These are phyloP conservation scores for Teratosphaeria zuluensis DNA, from an alignment of 2,329 filamentous ascomycete genomes.

Conservation along the genomic window DNA sequence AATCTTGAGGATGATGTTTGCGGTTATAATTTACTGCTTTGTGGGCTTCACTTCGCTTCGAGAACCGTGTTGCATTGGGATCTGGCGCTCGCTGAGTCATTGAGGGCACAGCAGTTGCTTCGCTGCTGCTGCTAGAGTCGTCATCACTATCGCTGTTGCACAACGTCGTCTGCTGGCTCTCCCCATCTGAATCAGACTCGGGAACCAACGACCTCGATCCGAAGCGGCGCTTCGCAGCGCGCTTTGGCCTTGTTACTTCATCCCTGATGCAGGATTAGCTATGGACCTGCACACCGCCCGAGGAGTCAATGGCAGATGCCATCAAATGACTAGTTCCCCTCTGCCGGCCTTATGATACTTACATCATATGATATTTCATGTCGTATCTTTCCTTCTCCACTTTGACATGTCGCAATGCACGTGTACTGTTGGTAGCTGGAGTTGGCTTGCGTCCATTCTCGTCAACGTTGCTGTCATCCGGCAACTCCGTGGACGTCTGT, in stretches of 20 bases:
- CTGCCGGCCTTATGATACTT: too few relatives aligned
- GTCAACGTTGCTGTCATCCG: not conserved
- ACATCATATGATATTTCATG: conserved; percentile 18
- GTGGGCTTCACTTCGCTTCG: conserved; percentile 9
- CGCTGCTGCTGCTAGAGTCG: not conserved
- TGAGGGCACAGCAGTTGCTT: not conserved
- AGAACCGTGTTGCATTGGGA: conserved; percentile 12
- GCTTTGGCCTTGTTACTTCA: conserved; percentile 11
- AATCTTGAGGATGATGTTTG: conserved; percentile 17
- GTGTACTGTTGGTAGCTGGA: not conserved
- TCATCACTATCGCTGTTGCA: not conserved
- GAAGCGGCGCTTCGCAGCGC: not conserved
- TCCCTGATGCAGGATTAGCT: conserved; percentile 6
- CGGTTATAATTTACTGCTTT: conserved; percentile 14
- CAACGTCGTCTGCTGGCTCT: not conserved
- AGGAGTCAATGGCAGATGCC: too few relatives aligned
- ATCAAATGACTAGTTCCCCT: too few relatives aligned
- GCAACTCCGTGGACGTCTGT: not conserved
- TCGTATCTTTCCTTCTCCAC: conserved; percentile 7
- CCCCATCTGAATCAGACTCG: not conserved
- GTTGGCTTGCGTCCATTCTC: not conserved
- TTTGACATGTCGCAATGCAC: conserved; percentile 7
- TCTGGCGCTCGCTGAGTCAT: conserved; percentile 8
- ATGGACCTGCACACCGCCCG: too few relatives aligned
- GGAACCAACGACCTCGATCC: not conserved